phyloP scores from a whole-genome alignment of 306 rosid genomes.

The Vigna hirtella region DNA sequence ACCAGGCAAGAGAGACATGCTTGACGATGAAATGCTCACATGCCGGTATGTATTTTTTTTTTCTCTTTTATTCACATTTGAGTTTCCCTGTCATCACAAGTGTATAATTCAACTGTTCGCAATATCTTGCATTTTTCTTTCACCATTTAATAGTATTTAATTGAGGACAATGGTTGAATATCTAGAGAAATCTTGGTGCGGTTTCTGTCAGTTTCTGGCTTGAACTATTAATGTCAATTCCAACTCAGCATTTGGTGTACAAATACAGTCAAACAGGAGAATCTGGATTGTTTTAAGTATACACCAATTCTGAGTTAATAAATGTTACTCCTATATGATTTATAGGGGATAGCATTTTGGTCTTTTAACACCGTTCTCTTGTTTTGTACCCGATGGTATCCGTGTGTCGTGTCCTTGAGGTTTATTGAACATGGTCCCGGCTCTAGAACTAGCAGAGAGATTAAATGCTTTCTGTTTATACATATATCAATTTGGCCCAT shows the following conservation, averaged over 20 bases:
- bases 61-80: not conserved
- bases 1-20: conserved; percentile 52
- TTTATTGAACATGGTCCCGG: conserved; percentile 47
- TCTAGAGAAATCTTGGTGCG: conserved; percentile 27
- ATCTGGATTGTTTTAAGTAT: conserved; percentile 26
- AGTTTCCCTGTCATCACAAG: conserved; percentile 15
- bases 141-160: conserved; percentile 4
- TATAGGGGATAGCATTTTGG: conserved; percentile 4
- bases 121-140: conserved; percentile 23
- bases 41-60: conserved; percentile 48
- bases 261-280: conserved; percentile 39
- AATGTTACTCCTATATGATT: conserved; percentile 22
- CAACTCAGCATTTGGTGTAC: conserved; percentile 25
- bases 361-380: conserved; percentile 36
- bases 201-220: conserved; percentile 33
- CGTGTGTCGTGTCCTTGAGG: conserved; percentile 54
- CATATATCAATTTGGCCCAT: conserved; percentile 40
- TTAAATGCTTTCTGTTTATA: conserved; percentile 40
- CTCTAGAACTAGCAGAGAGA: conserved; percentile 36
- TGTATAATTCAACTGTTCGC: not conserved
- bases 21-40: conserved; percentile 48
- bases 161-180: conserved; percentile 8
- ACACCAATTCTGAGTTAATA: conserved; percentile 10
- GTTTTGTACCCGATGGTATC: conserved; percentile 35
- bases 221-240: conserved; percentile 37